Conservation (phyloP, 345 rosid genomes). For the Hibiscus tridactylites region DNA sequence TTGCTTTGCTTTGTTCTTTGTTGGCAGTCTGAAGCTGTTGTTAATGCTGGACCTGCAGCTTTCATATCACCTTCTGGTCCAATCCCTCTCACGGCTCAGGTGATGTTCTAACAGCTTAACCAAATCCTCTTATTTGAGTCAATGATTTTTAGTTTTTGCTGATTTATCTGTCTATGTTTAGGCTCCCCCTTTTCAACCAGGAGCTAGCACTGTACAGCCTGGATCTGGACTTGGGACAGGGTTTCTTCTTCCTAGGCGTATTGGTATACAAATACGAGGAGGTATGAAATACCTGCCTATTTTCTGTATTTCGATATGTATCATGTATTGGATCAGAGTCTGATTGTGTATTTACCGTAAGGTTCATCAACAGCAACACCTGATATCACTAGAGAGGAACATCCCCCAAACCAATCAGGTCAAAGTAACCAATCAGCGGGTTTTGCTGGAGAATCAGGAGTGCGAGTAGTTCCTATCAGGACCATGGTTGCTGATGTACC, state of each 20-base stretch:
- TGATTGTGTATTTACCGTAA: conserved; percentile 4
- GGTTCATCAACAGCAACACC: conserved; percentile 39
- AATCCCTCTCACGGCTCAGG: conserved; percentile 72
- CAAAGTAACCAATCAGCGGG: conserved; percentile 21
- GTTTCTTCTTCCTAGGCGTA: conserved; percentile 62
- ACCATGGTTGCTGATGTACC: conserved; percentile 59
- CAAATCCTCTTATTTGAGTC: neutral
- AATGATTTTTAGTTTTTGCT: conserved; percentile 10
- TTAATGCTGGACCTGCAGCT: conserved; percentile 75
- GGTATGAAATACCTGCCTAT: conserved; percentile 26
- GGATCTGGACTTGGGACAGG: conserved; percentile 43
- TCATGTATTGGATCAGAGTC: neutral
- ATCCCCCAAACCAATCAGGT: conserved; percentile 24
- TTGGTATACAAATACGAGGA: conserved; percentile 75
- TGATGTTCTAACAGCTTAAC: conserved; percentile 14
- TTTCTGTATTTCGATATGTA: neutral
- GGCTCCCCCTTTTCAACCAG: conserved; percentile 68
- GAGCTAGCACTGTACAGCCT: conserved; percentile 38
- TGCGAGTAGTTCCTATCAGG: conserved; percentile 52
- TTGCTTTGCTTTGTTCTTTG: conserved; percentile 11
- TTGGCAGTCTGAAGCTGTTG: conserved; percentile 59
- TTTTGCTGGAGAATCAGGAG: conserved; percentile 39
- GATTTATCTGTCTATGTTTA: conserved; percentile 25
- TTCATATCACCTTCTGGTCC: conserved; percentile 64
- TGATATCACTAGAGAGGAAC: conserved; percentile 33